Conservation (phyloP, 73 alveolate genomes). For the Stentor coeruleus region DNA sequence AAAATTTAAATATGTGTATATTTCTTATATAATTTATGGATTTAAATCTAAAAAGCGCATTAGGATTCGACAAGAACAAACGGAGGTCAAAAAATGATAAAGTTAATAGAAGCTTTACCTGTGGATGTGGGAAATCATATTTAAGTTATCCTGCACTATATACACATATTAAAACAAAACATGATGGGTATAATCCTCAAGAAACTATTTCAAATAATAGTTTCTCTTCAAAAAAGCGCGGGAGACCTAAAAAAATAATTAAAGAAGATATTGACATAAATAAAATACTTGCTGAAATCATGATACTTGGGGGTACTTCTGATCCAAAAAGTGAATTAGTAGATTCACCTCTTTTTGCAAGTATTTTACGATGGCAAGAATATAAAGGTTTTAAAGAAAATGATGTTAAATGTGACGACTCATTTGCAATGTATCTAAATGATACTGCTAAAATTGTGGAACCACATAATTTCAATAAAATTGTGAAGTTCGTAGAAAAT, state of each 20-base stretch:
- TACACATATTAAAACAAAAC: conserved; percentile 96
- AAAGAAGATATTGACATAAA: background rate
- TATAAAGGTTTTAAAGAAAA: background rate
- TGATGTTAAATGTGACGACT: background rate
- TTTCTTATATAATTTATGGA: too few species aligned
- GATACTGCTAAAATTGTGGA: background rate
- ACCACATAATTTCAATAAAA: conserved; percentile 25
- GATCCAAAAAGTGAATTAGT: conserved; percentile 10
- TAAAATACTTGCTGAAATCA: background rate
- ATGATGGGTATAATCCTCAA: conserved; percentile 76
- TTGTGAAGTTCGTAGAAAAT: conserved; percentile 27
- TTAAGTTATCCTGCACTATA: conserved; percentile 98
- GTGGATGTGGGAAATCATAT: conserved; percentile 97
- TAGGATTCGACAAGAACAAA: background rate
- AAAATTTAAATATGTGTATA: too few species aligned
- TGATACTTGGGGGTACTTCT: conserved; percentile 3
- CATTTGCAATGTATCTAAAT: background rate
- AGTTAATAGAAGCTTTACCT: conserved; percentile 64
- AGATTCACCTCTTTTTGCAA: background rate
- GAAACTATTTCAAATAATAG: conserved; percentile 52
- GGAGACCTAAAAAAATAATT: background rate
- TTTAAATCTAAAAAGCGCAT: too few species aligned
- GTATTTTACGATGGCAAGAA: background rate
- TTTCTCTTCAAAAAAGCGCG: background rate
- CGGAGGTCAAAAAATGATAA: conserved; percentile 46